Percentiles rank a stretch among this genome's conserved stretches.
phyloP scores from a whole-genome alignment of 331 rosid species.

The Quercus phellos region DNA sequence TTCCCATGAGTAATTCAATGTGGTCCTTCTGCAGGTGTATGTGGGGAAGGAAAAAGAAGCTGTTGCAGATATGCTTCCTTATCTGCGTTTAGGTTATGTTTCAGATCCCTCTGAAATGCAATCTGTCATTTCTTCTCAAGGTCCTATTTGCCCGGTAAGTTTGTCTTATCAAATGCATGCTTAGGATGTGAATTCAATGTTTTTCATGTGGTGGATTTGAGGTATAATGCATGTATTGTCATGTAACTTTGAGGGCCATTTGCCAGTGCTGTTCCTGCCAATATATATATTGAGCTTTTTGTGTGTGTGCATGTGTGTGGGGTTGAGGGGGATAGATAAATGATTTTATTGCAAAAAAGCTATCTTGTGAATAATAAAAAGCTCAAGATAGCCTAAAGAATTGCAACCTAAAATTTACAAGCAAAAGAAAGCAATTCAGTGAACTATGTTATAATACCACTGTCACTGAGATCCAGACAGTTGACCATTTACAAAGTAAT shows the following conservation, averaged over 20 bases:
- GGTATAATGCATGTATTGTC: neutral
- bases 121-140: constrained; percentile 91
- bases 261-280: constrained; percentile 1
- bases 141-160: constrained; percentile 96
- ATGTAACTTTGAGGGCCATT: neutral
- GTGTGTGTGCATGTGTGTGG: no score
- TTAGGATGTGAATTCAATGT: neutral
- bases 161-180: constrained; percentile 4
- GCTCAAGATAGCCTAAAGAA: no score
- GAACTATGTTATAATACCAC: no score
- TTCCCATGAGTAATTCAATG: constrained; percentile 18
- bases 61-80: constrained; percentile 79
- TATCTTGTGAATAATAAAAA: no score
- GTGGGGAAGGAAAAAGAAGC: constrained; percentile 86
- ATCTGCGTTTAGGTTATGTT: constrained; percentile 88
- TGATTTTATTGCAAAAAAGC: no score
- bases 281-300: neutral
- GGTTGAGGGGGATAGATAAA: no score
- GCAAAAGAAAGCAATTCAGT: no score
- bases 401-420: no score
- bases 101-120: constrained; percentile 96
- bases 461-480: no score
- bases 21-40: constrained; percentile 46
- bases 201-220: neutral
- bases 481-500: no score